A percentile compares a stretch with the other conserved stretches of the same genome.
Evolutionary conservation across 768 basidiomycete species (phyloP).

Genomic region (Filobasidium floriforme): DNA sequence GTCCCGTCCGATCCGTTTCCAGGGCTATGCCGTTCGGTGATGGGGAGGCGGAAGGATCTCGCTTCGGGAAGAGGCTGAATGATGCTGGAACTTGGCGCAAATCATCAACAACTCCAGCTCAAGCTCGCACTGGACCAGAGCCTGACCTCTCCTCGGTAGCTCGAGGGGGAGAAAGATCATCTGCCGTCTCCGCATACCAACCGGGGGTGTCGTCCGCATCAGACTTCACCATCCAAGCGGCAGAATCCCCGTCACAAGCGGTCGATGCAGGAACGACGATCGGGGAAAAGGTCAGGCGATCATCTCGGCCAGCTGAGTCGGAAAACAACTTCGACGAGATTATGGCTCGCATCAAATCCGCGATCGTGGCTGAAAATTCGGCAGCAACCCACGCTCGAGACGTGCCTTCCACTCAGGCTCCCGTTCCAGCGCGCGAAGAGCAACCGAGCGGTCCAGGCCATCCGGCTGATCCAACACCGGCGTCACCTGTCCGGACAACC

Average conservation of each 20-base stretch:
- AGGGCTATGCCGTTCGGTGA: not conserved
- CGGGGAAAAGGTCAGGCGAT: not conserved
- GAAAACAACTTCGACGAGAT: slow-evolving; percentile 12
- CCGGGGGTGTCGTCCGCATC: too few relatives aligned
- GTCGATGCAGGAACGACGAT: too few relatives aligned
- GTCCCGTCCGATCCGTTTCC: too few relatives aligned
- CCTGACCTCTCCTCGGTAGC: not conserved
- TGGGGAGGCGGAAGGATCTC: not conserved
- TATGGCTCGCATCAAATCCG: slow-evolving; percentile 19
- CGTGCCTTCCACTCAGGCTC: not conserved
- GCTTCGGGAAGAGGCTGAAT: not conserved
- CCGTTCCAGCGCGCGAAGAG: not conserved
- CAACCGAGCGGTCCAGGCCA: not conserved
- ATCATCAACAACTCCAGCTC: too few relatives aligned
- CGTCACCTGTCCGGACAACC: not conserved
- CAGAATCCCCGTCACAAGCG: too few relatives aligned
- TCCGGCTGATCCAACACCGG: too few relatives aligned
- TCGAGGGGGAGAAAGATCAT: not conserved
- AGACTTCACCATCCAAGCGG: too few relatives aligned
- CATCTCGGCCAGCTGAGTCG: not conserved
- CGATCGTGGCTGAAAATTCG: slow-evolving; percentile 8
- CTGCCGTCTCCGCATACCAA: too few relatives aligned
- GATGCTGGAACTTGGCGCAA: not conserved
- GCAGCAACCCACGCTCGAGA: not conserved
- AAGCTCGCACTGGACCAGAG: not conserved